Percentiles rank a stretch among this genome's conserved stretches.
These are phyloP conservation scores for Exobasidium rhododendri DNA, from an alignment of 1,284 basidiomycete genomes.

Conservation along the genomic window DNA sequence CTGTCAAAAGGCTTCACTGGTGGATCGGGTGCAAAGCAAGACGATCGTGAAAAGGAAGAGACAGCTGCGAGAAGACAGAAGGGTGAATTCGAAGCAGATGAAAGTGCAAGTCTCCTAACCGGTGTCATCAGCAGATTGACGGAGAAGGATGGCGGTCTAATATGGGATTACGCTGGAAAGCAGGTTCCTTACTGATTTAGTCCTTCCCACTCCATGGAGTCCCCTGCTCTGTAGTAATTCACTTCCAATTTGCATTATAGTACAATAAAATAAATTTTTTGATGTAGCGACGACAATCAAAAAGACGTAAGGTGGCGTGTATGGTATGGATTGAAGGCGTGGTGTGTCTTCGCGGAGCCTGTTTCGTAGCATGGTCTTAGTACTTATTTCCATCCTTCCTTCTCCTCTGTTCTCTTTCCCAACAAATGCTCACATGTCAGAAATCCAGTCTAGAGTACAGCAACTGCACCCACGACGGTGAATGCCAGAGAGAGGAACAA, in stretches of 20 bases:
- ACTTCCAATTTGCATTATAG: too few species aligned
- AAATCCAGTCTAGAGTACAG: not conserved
- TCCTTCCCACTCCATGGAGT: too few species aligned
- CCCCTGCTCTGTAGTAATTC: too few species aligned
- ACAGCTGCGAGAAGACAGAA: not conserved
- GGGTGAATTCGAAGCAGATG: conserved; percentile 64
- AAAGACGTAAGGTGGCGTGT: too few species aligned
- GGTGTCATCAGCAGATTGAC: conserved; percentile 60
- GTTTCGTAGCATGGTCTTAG: too few species aligned
- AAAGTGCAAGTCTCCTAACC: conserved; percentile 64
- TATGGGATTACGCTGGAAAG: conserved; percentile 71
- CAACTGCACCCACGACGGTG: not conserved
- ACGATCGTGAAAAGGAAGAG: conserved; percentile 28
- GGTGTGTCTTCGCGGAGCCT: too few species aligned
- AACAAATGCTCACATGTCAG: too few species aligned
- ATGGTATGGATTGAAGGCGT: too few species aligned
- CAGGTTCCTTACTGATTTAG: conserved; percentile 57
- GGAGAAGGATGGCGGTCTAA: conserved; percentile 62
- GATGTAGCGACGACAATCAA: too few species aligned
- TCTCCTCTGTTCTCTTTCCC: too few species aligned
- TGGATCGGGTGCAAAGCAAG: conserved; percentile 13
- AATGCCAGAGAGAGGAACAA: not conserved
- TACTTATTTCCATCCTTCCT: too few species aligned
- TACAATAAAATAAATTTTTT: too few species aligned
- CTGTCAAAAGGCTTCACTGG: conserved; percentile 58